A percentile compares a stretch with the other conserved stretches of the same genome.
phyloP scores from a whole-genome alignment of 768 basidiomycete genomes.

The Pholiota conissans region DNA sequence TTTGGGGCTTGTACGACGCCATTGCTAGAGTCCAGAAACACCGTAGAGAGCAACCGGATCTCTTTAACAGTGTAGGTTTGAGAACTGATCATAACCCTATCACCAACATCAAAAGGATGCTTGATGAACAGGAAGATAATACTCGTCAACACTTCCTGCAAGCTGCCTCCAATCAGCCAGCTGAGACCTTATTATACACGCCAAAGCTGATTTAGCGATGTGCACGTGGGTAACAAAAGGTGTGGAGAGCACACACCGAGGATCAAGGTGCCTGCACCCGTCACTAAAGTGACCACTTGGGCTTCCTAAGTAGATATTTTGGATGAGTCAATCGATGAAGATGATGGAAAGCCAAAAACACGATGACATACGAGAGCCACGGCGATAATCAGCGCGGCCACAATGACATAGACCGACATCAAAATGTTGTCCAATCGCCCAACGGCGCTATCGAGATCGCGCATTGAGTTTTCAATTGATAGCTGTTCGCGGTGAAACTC shows the following conservation, averaged over 20 bases:
- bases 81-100: constrained; percentile 57
- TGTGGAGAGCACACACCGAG: constrained; percentile 35
- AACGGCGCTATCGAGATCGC: constrained; percentile 87
- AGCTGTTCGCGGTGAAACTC: constrained; percentile 85
- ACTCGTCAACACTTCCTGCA: constrained; percentile 78
- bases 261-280: constrained; percentile 66
- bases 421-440: constrained; percentile 84
- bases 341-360: constrained; percentile 1
- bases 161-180: constrained; percentile 83
- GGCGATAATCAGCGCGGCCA: constrained; percentile 76
- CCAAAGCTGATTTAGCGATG: neutral
- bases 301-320: constrained; percentile 56
- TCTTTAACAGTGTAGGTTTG: constrained; percentile 80
- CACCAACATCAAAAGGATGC: constrained; percentile 82
- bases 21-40: constrained; percentile 63
- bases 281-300: constrained; percentile 71
- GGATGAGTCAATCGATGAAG: neutral
- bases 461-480: constrained; percentile 83
- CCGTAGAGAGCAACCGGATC: constrained; percentile 79
- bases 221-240: neutral
- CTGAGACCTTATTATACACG: constrained; percentile 51
- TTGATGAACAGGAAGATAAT: constrained; percentile 93
- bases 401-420: constrained; percentile 74
- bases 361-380: constrained; percentile 63
- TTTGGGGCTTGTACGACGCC: constrained; percentile 75